Conservation (phyloP, 495 filamentous ascomycete species). For the Cladorrhinum samala region DNA sequence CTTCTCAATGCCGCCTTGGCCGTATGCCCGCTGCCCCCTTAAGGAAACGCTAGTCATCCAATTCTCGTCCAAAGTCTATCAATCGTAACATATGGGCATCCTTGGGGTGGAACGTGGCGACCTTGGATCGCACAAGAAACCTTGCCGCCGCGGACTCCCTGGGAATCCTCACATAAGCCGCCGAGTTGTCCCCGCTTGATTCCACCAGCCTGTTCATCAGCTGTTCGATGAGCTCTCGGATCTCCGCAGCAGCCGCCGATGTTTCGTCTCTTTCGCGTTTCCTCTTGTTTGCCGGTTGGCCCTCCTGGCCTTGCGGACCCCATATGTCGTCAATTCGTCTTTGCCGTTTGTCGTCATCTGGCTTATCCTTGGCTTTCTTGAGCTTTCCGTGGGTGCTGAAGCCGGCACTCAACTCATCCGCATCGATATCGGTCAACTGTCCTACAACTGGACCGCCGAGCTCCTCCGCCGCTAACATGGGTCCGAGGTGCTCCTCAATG, state of each 20-base stretch:
- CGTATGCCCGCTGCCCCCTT: neutral
- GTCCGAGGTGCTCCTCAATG: conserved; percentile 62
- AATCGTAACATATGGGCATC: conserved; percentile 71
- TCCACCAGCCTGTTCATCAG: conserved; percentile 58
- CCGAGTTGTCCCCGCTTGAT: conserved; percentile 46
- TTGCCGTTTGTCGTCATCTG: conserved; percentile 49
- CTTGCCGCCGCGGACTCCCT: conserved; percentile 74
- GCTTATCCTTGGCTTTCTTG: conserved; percentile 51
- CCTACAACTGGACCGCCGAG: conserved; percentile 81
- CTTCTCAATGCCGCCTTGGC: conserved; percentile 1
- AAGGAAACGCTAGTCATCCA: conserved; percentile 50
- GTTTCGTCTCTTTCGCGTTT: conserved; percentile 47
- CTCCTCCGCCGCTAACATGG: conserved; percentile 82
- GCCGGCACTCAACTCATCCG: conserved; percentile 53
- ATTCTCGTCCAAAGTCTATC: conserved; percentile 75
- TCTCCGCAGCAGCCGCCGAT: conserved; percentile 58
- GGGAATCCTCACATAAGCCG: conserved; percentile 61
- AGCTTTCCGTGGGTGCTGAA: conserved; percentile 67
- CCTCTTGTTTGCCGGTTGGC: conserved; percentile 19
- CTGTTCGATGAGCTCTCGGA: conserved; percentile 59
- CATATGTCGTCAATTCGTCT: conserved; percentile 71
- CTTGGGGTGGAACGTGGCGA: conserved; percentile 79
- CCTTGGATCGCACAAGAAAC: conserved; percentile 77
- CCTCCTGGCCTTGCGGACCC: conserved; percentile 37
- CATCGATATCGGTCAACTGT: conserved; percentile 57